phyloP scores from a whole-genome alignment of 805 yeast genomes.

The Candida germanica region DNA sequence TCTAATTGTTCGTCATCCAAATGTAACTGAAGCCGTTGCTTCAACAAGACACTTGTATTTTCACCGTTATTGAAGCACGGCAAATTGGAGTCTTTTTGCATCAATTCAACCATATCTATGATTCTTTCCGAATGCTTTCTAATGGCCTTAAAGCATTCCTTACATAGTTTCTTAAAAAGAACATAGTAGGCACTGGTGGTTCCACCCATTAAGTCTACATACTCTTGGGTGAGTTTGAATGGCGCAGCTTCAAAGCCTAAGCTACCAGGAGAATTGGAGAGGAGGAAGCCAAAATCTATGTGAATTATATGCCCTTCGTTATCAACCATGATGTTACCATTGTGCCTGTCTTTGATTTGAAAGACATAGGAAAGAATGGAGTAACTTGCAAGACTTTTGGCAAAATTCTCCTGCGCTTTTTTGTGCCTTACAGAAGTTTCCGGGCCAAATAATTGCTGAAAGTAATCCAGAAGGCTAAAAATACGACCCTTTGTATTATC shows the following conservation, averaged over 20 bases:
- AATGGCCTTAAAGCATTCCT: constrained; percentile 69
- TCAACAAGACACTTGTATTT: constrained; percentile 72
- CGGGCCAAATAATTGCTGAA: constrained; percentile 69
- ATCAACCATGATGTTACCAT: constrained; percentile 96
- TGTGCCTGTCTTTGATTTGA: constrained; percentile 94
- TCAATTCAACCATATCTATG: constrained; percentile 81
- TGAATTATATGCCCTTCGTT: constrained; percentile 93
- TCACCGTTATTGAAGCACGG: constrained; percentile 93
- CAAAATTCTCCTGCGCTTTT: constrained; percentile 81
- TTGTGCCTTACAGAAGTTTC: constrained; percentile 51
- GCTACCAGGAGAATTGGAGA: constrained; percentile 94
- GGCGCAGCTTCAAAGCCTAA: constrained; percentile 98
- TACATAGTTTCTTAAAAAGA: constrained; percentile 60
- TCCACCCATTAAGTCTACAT: constrained; percentile 87
- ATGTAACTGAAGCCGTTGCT: constrained; percentile 79
- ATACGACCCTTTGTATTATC: constrained; percentile 69
- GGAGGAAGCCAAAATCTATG: constrained; percentile 91
- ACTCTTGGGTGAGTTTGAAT: constrained; percentile 86
- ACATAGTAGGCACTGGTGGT: constrained; percentile 55
- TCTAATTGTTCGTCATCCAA: constrained; percentile 71
- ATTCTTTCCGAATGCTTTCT: constrained; percentile 73
- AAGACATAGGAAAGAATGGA: constrained; percentile 85
- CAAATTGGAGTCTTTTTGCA: constrained; percentile 85
- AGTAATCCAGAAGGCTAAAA: constrained; percentile 76
- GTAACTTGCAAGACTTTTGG: constrained; percentile 84